These are phyloP conservation scores for Phaeosphaeriaceae sp. DNA, from an alignment of 2,329 filamentous ascomycete genomes.

Conservation along the genomic window DNA sequence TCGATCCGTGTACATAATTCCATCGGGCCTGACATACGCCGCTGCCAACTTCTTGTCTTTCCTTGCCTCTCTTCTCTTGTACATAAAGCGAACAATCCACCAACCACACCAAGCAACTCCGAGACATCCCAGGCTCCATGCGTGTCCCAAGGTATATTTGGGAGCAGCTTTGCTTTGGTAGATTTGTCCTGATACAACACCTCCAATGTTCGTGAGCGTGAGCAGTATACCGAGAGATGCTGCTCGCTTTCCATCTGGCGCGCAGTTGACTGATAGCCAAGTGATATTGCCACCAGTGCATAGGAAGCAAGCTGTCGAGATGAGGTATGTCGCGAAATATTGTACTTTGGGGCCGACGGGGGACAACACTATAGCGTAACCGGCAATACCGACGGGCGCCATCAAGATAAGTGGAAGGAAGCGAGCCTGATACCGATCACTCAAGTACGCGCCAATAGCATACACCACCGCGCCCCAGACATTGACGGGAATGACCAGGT, in stretches of 20 bases:
- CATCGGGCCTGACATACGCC: constrained; percentile 22
- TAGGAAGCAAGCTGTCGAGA: constrained; percentile 43
- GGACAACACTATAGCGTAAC: constrained; percentile 40
- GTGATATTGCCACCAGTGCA: constrained; percentile 45
- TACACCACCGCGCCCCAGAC: constrained; percentile 52
- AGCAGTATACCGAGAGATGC: constrained; percentile 40
- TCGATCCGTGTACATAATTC: constrained; percentile 36
- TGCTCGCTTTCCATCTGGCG: constrained; percentile 42
- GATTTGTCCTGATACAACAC: constrained; percentile 43
- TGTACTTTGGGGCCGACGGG: constrained; percentile 31
- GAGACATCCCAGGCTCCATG: constrained; percentile 47
- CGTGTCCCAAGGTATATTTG: constrained; percentile 40
- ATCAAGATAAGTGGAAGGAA: constrained; percentile 47
- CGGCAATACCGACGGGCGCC: constrained; percentile 38
- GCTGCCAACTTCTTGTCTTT: constrained; percentile 40
- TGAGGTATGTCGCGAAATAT: constrained; percentile 44
- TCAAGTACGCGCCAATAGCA: constrained; percentile 47
- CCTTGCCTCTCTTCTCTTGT: constrained; percentile 36
- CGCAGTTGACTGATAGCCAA: constrained; percentile 42
- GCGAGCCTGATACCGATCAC: constrained; percentile 47
- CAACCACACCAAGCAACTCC: constrained; percentile 48
- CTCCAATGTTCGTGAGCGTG: constrained; percentile 44
- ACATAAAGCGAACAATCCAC: constrained; percentile 46
- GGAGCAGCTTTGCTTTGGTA: constrained; percentile 39
- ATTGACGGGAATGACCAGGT: constrained; percentile 53